Evolutionary conservation across 2,329 filamentous ascomycete species (phyloP).

Genomic region (Alternaria brassicicola): DNA sequence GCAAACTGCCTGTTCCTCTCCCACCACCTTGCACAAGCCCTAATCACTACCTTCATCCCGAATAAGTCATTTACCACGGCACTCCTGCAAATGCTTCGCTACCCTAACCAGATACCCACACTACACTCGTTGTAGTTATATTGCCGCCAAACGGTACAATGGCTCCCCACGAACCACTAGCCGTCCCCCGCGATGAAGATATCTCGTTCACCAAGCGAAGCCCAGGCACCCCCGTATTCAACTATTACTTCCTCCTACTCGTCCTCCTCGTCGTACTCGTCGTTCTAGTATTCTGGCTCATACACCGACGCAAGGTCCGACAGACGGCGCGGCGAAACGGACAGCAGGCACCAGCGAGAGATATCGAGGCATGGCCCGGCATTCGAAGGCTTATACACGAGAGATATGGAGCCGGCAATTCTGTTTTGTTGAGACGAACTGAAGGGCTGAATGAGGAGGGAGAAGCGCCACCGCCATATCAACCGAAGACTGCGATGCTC

Average conservation of each 20-base stretch:
- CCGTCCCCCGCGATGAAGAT: background rate
- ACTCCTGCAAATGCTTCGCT: background rate
- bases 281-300: constrained; percentile 51
- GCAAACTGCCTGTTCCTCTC: background rate
- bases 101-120: background rate
- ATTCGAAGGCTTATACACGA: constrained; percentile 42
- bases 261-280: constrained; percentile 57
- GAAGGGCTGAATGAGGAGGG: constrained; percentile 69
- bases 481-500: constrained; percentile 35
- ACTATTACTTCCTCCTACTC: constrained; percentile 64
- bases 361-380: constrained; percentile 45
- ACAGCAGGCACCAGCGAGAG: constrained; percentile 45
- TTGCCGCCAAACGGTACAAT: background rate
- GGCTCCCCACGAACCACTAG: background rate
- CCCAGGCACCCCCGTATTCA: constrained; percentile 36
- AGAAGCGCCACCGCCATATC: constrained; percentile 70
- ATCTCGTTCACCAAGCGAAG: background rate
- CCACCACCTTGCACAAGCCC: background rate
- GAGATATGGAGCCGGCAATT: constrained; percentile 24
- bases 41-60: background rate
- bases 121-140: background rate
- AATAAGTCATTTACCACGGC: background rate
- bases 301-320: constrained; percentile 53
- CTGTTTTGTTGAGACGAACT: constrained; percentile 38
- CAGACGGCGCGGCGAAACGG: constrained; percentile 36